Percentiles rank a stretch among this genome's conserved stretches.
phyloP scores from a whole-genome alignment of 2,329 filamentous ascomycete species.

The Aspergillus sp. region DNA sequence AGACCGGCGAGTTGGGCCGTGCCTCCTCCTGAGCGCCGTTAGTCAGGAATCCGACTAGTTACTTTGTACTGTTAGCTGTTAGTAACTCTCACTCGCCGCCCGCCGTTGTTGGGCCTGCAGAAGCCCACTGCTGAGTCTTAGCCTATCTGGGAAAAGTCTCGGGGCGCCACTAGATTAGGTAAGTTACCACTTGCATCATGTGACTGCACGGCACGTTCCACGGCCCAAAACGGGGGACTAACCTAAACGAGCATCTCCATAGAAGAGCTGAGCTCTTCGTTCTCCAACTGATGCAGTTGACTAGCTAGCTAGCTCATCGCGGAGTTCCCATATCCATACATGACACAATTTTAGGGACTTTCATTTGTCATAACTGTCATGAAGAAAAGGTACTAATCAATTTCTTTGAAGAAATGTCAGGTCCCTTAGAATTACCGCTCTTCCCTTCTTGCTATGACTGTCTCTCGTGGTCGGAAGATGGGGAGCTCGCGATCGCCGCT shows the following conservation, averaged over 20 bases:
- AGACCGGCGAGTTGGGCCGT: constrained; percentile 3
- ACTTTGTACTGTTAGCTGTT: too few species aligned
- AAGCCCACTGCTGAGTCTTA: not conserved
- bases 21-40: not conserved
- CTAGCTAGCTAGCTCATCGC: not conserved
- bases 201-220: not conserved
- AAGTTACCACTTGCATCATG: not conserved
- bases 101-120: constrained; percentile 2
- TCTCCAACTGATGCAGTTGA: not conserved
- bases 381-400: not conserved
- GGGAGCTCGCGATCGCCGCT: constrained; percentile 58
- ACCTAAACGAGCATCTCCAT: not conserved
- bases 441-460: constrained; percentile 57
- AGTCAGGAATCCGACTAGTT: not conserved
- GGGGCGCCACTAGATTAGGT: not conserved
- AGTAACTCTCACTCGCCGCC: not conserved
- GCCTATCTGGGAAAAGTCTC: not conserved
- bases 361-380: not conserved
- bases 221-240: not conserved
- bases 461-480: constrained; percentile 62
- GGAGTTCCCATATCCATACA: not conserved
- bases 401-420: constrained; percentile 19
- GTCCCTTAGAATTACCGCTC: constrained; percentile 42
- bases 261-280: not conserved
- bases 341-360: not conserved